Evolutionary conservation across 192 early-diverging fungal species (phyloP).

Genomic region (Allomyces macrogynus): DNA sequence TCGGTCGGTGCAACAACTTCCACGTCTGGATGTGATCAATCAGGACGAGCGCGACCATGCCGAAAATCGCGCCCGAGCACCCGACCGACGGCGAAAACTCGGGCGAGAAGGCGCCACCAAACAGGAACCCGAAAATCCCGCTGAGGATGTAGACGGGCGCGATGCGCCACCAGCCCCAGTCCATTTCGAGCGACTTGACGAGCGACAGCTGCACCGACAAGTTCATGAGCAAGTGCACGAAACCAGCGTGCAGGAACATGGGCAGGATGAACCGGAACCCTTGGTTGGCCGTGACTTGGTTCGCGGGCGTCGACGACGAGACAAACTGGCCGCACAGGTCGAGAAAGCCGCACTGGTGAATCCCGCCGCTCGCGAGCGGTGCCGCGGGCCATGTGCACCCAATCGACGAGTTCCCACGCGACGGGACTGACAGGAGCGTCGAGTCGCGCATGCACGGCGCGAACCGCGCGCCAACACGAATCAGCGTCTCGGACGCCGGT

Average conservation of each 20-base stretch:
- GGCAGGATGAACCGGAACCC: constrained; percentile 60
- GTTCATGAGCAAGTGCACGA: constrained; percentile 60
- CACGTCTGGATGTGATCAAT: background rate
- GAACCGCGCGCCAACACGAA: constrained; percentile 54
- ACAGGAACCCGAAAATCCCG: constrained; percentile 60
- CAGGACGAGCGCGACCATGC: constrained; percentile 6
- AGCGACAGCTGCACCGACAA: constrained; percentile 44
- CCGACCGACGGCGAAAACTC: constrained; percentile 31
- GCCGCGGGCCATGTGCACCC: constrained; percentile 2
- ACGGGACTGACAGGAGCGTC: background rate
- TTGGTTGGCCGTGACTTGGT: constrained; percentile 34
- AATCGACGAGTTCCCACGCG: background rate
- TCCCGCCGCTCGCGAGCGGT: background rate
- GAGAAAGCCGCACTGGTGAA: constrained; percentile 25
- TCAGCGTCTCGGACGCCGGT: constrained; percentile 35
- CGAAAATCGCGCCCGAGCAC: constrained; percentile 29
- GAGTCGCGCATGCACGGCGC: constrained; percentile 53
- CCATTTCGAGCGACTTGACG: constrained; percentile 50
- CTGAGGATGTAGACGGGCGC: constrained; percentile 46
- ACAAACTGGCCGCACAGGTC: constrained; percentile 30
- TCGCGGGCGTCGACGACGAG: background rate
- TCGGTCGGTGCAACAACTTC: background rate
- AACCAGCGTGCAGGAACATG: constrained; percentile 66
- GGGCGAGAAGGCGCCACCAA: constrained; percentile 44
- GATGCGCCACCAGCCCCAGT: constrained; percentile 53